Conservation (phyloP, 768 basidiomycete species). For the Suillus hirtellus region DNA sequence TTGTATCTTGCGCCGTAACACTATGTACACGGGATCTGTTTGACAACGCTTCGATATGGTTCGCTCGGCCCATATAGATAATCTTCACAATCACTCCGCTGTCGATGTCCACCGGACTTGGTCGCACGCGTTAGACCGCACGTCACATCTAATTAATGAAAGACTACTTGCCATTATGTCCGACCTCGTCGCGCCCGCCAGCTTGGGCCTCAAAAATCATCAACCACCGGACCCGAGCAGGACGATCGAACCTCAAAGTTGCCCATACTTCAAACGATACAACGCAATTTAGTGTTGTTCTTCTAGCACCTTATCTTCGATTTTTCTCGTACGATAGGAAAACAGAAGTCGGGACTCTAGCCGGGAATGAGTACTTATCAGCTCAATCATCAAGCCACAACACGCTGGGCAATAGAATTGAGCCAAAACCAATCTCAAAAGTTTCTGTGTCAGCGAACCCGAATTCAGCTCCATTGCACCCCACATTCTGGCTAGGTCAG, state of each 20-base stretch:
- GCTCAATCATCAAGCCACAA: not conserved
- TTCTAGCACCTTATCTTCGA: not conserved
- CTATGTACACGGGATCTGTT: not conserved
- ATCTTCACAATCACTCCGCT: not conserved
- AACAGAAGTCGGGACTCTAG: not conserved
- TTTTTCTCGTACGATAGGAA: not conserved
- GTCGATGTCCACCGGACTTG: conserved; percentile 1
- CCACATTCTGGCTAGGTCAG: not conserved
- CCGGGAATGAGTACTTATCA: not conserved
- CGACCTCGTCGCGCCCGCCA: not conserved
- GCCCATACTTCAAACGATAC: not conserved
- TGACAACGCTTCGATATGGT: not conserved
- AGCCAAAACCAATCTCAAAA: not conserved
- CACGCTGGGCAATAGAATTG: not conserved
- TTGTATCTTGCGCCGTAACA: not conserved
- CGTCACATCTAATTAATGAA: not conserved
- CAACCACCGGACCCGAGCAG: not conserved
- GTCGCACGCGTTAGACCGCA: not conserved
- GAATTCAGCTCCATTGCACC: not conserved
- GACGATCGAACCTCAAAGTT: too few relatives aligned
- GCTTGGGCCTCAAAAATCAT: not conserved
- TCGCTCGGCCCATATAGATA: not conserved
- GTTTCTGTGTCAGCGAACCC: not conserved
- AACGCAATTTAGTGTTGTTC: not conserved
- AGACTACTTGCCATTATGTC: not conserved